Evolutionary conservation across 176 grass and related monocot genomes (phyloP), one percentile per base, ranked within the genome.

Genomic region (Tuctoria greenei): DNA sequence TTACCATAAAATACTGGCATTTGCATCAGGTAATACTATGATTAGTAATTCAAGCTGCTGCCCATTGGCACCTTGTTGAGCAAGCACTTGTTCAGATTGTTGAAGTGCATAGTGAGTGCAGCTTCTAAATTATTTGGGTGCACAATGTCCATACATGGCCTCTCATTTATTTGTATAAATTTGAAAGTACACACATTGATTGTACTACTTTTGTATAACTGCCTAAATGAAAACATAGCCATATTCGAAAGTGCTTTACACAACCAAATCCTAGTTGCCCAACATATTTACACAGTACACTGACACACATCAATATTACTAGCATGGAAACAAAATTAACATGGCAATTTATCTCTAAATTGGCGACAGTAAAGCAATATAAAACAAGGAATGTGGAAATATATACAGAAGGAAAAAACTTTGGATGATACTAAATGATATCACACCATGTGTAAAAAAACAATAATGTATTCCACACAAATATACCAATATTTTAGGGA

Each of bases 401-500:
- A 57, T 25, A 25, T 57, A 10, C 1, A 56, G n/a, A 21, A 25
- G 21, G 0, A 54, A 54, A 54, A 54, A n/a, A n/a, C 18, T n/a
- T 56, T 56, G 52, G 52, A 24, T 56, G 52, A 8, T 3, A 56
- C n/a, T 55, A 8, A n/a, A n/a, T 52, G 50, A 56, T 24, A 78
- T 1, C 21, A 1, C 13, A n/a, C n/a, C 15, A 40, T 55, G 36
- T 18, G 67, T 58, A 27, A 54, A 65, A 37, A 23, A 46, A 18
- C 1, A 44, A 61, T n/a, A 61, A 24, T 0, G 14, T 2, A 12
- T 59, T 34, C n/a, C 10, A 65, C 49, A 24, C 16, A 66, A 56
- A 0, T 8, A 17, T 90, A 98, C 95, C 95, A 2, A 90, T 81
- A 34, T 98, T 98, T 4, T n/a, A 92, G 52, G 4, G 88, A 90